Evolutionary conservation across 805 yeast species (phyloP).

Genomic region (Suhomyces kilbournensis): DNA sequence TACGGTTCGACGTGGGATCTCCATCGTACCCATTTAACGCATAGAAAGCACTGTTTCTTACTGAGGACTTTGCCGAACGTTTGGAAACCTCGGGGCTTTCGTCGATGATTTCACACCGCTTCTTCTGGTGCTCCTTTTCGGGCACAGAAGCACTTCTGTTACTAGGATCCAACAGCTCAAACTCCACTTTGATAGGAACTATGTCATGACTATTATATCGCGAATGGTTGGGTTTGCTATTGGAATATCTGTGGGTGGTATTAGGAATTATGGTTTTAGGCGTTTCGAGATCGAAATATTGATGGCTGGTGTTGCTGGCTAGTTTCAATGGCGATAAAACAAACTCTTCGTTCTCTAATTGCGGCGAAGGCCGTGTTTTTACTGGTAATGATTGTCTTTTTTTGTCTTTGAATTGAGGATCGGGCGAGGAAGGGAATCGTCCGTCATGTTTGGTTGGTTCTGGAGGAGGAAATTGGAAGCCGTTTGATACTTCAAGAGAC

Average conservation of each 20-base stretch:
- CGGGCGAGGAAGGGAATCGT: conserved; percentile 34
- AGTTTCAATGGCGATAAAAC: conserved; percentile 42
- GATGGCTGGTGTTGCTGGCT: conserved; percentile 19
- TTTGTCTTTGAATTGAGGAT: conserved; percentile 21
- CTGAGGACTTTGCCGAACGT: conserved; percentile 8
- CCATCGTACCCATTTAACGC: conserved; percentile 26
- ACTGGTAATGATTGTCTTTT: conserved; percentile 38
- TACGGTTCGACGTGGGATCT: conserved; percentile 7
- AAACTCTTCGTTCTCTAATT: conserved; percentile 29
- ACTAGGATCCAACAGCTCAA: conserved; percentile 23
- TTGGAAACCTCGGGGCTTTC: conserved; percentile 12
- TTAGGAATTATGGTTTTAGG: background rate
- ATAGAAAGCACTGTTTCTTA: conserved; percentile 25
- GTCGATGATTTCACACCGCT: conserved; percentile 11
- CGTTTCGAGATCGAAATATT: conserved; percentile 11
- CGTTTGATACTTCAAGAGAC: conserved; percentile 18
- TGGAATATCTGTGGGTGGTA: conserved; percentile 24
- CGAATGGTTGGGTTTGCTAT: conserved; percentile 32
- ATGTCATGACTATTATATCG: conserved; percentile 43
- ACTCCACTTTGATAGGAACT: conserved; percentile 42
- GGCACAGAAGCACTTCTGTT: conserved; percentile 29
- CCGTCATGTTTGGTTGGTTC: conserved; percentile 1
- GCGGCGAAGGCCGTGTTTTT: conserved; percentile 21
- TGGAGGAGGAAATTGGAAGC: conserved; percentile 27
- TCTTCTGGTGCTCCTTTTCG: conserved; percentile 15